Conservation (phyloP, 192 early-diverging fungal species). For the Paraglomus occultum region DNA sequence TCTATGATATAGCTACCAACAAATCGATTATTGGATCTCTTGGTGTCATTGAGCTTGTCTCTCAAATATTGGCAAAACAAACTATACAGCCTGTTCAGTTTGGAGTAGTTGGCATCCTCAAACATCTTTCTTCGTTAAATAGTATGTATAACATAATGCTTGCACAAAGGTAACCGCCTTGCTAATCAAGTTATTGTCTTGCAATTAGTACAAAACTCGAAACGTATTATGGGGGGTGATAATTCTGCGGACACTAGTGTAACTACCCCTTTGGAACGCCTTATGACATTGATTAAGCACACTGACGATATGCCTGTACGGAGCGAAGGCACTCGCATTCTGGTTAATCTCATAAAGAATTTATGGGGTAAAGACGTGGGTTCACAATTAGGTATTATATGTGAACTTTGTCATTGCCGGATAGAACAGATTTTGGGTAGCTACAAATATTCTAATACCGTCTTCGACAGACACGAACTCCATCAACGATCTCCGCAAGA, state of each 20-base stretch:
- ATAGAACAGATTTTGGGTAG: background rate
- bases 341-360: conserved; percentile 52
- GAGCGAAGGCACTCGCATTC: conserved; percentile 53
- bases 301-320: conserved; percentile 51
- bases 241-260: background rate
- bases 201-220: conserved; percentile 11
- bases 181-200: background rate
- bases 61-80: conserved; percentile 50
- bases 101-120: conserved; percentile 52
- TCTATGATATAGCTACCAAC: conserved; percentile 37
- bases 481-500: conserved; percentile 38
- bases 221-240: conserved; percentile 12
- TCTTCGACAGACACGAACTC: conserved; percentile 24
- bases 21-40: conserved; percentile 46
- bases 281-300: conserved; percentile 44
- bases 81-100: conserved; percentile 53
- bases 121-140: conserved; percentile 46
- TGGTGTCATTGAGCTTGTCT: conserved; percentile 45
- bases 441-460: background rate
- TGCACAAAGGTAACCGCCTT: background rate
- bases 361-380: conserved; percentile 40
- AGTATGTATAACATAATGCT: conserved; percentile 32
- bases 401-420: background rate
- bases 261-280: conserved; percentile 32
- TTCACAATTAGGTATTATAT: conserved; percentile 3